These are phyloP conservation scores for Periconia sp. DNA, from an alignment of 2,329 filamentous ascomycete genomes.

Conservation along the genomic window DNA sequence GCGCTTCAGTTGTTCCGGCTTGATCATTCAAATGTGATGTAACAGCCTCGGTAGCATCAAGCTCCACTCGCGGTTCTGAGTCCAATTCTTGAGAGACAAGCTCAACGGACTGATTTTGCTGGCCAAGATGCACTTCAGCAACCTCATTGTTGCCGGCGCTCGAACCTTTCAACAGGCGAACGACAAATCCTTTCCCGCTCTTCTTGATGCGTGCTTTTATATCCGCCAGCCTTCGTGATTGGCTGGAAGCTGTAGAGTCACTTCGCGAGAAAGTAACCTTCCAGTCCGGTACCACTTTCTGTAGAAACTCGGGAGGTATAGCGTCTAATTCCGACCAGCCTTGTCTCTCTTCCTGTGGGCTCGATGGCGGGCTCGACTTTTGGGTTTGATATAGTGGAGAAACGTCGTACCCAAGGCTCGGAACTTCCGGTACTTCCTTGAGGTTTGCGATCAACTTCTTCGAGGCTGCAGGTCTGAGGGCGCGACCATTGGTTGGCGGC, in stretches of 20 bases:
- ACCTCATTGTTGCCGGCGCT: constrained; percentile 25
- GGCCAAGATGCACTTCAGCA: constrained; percentile 33
- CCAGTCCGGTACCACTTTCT: constrained; percentile 40
- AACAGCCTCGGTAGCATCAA: constrained; percentile 17
- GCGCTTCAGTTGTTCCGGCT: background rate
- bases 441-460: constrained; percentile 19
- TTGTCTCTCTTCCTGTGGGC: constrained; percentile 29
- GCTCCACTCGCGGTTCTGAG: constrained; percentile 20
- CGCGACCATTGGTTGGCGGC: constrained; percentile 3
- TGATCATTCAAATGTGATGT: background rate
- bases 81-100: constrained; percentile 26
- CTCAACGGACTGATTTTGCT: constrained; percentile 2
- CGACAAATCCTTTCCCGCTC: constrained; percentile 40
- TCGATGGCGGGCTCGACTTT: constrained; percentile 31
- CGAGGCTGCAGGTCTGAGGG: constrained; percentile 11
- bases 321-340: constrained; percentile 37
- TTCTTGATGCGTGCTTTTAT: constrained; percentile 42
- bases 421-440: constrained; percentile 19
- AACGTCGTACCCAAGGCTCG: constrained; percentile 21
- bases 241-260: constrained; percentile 30
- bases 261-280: constrained; percentile 32
- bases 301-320: constrained; percentile 33
- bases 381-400: constrained; percentile 24
- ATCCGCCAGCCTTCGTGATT: constrained; percentile 32
- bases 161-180: constrained; percentile 35